Conservation (phyloP, 2,329 filamentous ascomycete genomes). For the Hymenoscyphus fructigenus region DNA sequence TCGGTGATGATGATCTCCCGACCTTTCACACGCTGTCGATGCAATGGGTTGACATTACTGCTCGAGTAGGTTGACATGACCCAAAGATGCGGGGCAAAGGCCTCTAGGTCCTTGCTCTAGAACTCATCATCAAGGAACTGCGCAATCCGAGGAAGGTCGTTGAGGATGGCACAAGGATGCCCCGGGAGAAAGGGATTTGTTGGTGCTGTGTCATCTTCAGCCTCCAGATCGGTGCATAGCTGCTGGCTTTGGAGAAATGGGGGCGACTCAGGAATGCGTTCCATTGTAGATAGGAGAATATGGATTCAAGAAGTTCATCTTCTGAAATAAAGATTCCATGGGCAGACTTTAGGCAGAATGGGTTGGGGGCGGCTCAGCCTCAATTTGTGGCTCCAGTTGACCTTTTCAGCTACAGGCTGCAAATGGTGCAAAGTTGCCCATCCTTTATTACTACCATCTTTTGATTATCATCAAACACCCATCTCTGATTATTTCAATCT, state of each 20-base stretch:
- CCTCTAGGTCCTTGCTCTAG: not conserved
- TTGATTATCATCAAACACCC: not conserved
- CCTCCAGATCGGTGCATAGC: not conserved
- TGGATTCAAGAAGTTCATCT: not conserved
- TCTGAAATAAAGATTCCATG: not conserved
- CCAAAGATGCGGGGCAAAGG: conserved; percentile 3
- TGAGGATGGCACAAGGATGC: not conserved
- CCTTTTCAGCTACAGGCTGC: not conserved
- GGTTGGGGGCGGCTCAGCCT: not conserved
- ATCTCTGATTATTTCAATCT: not conserved
- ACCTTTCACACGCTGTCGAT: conserved; percentile 32
- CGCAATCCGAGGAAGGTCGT: not conserved
- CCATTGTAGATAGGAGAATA: not conserved
- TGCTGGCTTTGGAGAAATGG: not conserved
- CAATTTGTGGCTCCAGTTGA: not conserved
- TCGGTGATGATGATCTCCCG: conserved; percentile 38
- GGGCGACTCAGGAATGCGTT: not conserved
- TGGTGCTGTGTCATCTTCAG: not conserved
- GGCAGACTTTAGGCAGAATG: not conserved
- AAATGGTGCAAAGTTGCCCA: not conserved
- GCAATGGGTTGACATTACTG: conserved; percentile 22
- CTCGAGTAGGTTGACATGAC: not conserved
- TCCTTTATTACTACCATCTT: not conserved
- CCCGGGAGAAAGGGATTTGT: not conserved
- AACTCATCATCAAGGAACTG: not conserved